Base-by-base conservation (phyloP, 2,329 filamentous ascomycete genomes). In the Stagonosporopsis vannaccii region DNA sequence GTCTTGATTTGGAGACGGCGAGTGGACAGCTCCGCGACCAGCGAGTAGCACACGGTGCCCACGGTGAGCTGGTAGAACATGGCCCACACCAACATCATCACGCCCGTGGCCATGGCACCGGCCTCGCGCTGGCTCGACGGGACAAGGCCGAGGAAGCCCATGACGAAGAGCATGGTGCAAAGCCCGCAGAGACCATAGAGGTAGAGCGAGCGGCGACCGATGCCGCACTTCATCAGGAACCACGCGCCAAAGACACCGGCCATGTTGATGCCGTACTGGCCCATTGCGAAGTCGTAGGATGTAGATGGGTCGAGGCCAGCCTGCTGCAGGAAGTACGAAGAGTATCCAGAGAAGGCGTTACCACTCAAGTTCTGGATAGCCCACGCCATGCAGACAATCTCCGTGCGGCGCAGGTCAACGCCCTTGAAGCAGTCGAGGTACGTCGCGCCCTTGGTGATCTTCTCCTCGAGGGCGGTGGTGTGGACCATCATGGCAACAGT, bases 401-500 rank as follows among this genome's bases (percentile, higher is more conserved):
- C 91, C 2, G 92, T 96, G 23, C 92, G 86, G 55, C 92, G 88
- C 43, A 88, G 80, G 70, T 96, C 88, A 12, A 85, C 84, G 11
- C 92, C 91, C 72, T 84, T 88, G 83, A 96, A 96, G 78, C 92
- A 96, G 75, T 96, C 92, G 66, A 85, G 77, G 75, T 95, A 96
- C 49, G 82, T 87, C 6, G 90, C 86, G 26, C 91, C 91, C 6
- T 80, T 78, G 4, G 90, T 92, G 49, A 92, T 90, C 75, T 86
- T 81, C 70, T 90, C 84, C 73, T 96, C 92, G 11, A 96, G 80
- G 0, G 89, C 89, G 0, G 90, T 93, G 0, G 92, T 97, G 71
- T 96, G 91, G 1, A 92, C 86, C 90, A 97, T 96, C 91, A 96
- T 96, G 67, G 90, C 88, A 45, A 96, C 82, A 0, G 91, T 95